Evolutionary conservation across 2,329 filamentous ascomycete species (phyloP), one percentile per base, ranked within the genome.

Genomic region (Fusarium sp.): DNA sequence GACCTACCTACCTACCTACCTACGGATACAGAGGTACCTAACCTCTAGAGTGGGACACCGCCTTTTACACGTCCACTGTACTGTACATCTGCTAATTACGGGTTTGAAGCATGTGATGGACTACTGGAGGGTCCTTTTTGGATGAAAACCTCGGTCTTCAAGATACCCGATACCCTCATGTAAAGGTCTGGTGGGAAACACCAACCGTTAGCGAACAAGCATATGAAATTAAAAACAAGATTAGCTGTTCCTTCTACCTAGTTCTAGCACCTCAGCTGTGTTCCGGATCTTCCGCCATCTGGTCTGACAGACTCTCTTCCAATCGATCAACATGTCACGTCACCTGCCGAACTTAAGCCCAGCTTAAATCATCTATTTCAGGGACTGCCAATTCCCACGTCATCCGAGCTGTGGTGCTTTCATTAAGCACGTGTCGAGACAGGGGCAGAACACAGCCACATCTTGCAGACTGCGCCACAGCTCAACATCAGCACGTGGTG

Each of bases 401-500:
- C 57, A 70, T 67, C 43, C 25, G 25, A 43, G 34, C 21, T 48
- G n/a, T n/a, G 37, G 7, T 41, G 23, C 31, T 51, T 18, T 23
- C 13, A 31, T 16, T 39, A 28, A 51, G 42, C 67, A 70, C 62
- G 67, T 70, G 67, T 23, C 18, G 2, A 16, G 44, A n/a, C 13
- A 28, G 8, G 28, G 21, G n/a, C 8, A 28, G n/a, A 7, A 18
- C 28, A 30, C 12, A 63, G 54, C 64, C 58, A 72, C 58, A 63
- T 12, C 0, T 0, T 37, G 21, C 21, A 18, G 0, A 9, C 23
- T 52, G 41, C 62, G 71, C 73, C 71, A 75, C 54, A 63, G 1
- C 11, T 8, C 10, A 23, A 16, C 21, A n/a, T 10, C 13, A 2
- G 23, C 77, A 79, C 77, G 75, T 77, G 75, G 37, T 49, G 77